phyloP scores from a whole-genome alignment of 2,329 filamentous ascomycete species.

The Pestalotiopsis sp. region DNA sequence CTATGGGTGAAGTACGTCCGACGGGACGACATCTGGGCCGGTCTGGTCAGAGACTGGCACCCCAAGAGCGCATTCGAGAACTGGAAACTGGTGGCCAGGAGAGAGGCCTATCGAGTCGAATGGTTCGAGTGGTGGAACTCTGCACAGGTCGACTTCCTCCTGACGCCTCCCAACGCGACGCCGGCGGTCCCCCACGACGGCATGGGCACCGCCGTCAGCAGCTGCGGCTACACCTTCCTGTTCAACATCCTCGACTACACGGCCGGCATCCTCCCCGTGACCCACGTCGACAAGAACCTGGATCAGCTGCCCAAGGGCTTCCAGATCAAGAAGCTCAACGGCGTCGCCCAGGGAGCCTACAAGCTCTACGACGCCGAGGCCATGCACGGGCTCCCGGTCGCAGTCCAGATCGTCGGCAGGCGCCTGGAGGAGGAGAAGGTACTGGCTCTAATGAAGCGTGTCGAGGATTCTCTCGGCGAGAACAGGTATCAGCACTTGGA shows the following conservation, averaged over 20 bases:
- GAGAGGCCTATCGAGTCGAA: conserved; percentile 75
- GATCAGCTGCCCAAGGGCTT: conserved; percentile 68
- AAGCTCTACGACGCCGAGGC: conserved; percentile 79
- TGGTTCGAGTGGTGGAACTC: conserved; percentile 89
- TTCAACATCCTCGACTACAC: conserved; percentile 93
- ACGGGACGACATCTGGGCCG: conserved; percentile 77
- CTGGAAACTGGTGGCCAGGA: conserved; percentile 77
- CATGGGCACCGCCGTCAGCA: conserved; percentile 83
- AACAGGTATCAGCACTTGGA: conserved; percentile 56
- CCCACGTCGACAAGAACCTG: conserved; percentile 72
- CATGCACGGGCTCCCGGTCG: conserved; percentile 89
- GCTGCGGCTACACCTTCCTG: conserved; percentile 90
- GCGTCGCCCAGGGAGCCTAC: conserved; percentile 81
- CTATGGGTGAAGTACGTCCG: conserved; percentile 86
- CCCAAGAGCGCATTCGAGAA: conserved; percentile 76
- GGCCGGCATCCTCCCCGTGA: conserved; percentile 80
- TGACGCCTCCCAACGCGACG: conserved; percentile 87
- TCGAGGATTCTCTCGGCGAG: conserved; percentile 73
- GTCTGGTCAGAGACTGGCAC: conserved; percentile 72
- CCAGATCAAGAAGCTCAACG: conserved; percentile 69
- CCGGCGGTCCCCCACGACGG: conserved; percentile 85
- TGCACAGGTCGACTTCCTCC: conserved; percentile 73
- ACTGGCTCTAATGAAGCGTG: conserved; percentile 74
- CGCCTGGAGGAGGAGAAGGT: conserved; percentile 88
- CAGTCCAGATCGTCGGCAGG: conserved; percentile 79